phyloP scores from a whole-genome alignment of 2,329 filamentous ascomycete species.

The Westerdykella aurantiaca region DNA sequence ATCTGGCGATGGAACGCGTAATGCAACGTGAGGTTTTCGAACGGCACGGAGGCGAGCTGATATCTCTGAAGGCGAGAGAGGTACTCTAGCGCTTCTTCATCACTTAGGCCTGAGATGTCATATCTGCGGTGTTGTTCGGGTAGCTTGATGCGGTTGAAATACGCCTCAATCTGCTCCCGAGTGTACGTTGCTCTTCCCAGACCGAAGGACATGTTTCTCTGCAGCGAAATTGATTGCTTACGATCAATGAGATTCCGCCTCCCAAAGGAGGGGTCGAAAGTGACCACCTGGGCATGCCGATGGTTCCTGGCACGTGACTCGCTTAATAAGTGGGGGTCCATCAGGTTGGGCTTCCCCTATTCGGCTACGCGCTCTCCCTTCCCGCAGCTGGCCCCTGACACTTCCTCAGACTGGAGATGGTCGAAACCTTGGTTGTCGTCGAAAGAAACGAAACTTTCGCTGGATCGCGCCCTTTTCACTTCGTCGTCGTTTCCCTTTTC shows the following conservation, averaged over 20 bases:
- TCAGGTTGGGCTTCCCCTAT: no score
- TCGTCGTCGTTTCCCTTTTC: constrained; percentile 20
- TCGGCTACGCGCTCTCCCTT: no score
- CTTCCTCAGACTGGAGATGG: constrained; percentile 6
- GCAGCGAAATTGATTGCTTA: no score
- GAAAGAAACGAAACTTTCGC: constrained; percentile 3
- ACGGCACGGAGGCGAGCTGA: constrained; percentile 48
- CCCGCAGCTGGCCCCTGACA: constrained; percentile 12
- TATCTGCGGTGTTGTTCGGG: constrained; percentile 20
- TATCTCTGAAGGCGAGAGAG: constrained; percentile 28
- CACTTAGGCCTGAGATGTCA: constrained; percentile 15
- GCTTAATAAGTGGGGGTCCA: neutral
- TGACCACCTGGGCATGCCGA: neutral
- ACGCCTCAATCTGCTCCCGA: constrained; percentile 25
- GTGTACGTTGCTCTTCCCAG: constrained; percentile 18
- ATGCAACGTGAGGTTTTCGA: constrained; percentile 54
- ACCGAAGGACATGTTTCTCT: constrained; percentile 13
- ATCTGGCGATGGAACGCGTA: constrained; percentile 38
- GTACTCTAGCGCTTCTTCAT: constrained; percentile 23
- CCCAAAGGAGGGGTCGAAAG: no score
- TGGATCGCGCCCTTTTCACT: constrained; percentile 15
- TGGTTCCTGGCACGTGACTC: neutral
- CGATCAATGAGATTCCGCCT: no score
- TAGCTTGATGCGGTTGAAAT: constrained; percentile 33
- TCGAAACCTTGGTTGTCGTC: constrained; percentile 26